Evolutionary conservation across 2,329 filamentous ascomycete genomes (phyloP), one percentile per base, ranked within the genome.

Genomic region (Penicillium janthinellum): DNA sequence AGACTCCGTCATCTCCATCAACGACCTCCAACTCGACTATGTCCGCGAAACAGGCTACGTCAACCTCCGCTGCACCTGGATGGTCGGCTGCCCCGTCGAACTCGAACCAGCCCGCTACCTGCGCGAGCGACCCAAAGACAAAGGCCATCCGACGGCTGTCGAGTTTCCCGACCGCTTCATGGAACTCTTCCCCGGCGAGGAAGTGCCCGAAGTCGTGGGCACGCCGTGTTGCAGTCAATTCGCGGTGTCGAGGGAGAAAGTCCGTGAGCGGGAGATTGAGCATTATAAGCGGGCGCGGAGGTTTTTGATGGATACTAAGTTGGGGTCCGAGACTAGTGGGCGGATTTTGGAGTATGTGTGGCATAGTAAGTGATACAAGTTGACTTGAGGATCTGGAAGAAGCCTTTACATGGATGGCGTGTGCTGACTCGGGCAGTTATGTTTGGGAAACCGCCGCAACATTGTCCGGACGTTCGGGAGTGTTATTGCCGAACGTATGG

Each of bases 341-440:
- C 70, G 81, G 14, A 74, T 85, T 12, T 71, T 84, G 69, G 83
- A 85, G 67, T 85, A 84, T 71, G 78, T 77, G 14, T 85, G 83
- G 83, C 83, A 85, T 65, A 83, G 81, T 78, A 77, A 73, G 72
- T 58, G 22, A 58, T 49, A 5, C 17, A 47, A 39, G 22, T 38
- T n/a, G 17, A 17, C 5, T 12, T 41, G 12, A 22, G 7, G 10
- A 12, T 15, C 34, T 25, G 3, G 22, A 17, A 37, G 0, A 3
- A 6, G 28, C 5, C n/a, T 1, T 20, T 22, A 28, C 7, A 20
- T n/a, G 5, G 25, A 14, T 42, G n/a, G n/a, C 39, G 4, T 10
- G 25, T 44, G 39, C 45, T 51, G 60, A 56, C 58, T 17, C 1
- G 20, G 17, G 20, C 39, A 71, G 69, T 70, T 28, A 63, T 71